Evolutionary conservation across 2,329 filamentous ascomycete species (phyloP), one percentile per base, ranked within the genome.

Genomic region (Passalora sequoiae): DNA sequence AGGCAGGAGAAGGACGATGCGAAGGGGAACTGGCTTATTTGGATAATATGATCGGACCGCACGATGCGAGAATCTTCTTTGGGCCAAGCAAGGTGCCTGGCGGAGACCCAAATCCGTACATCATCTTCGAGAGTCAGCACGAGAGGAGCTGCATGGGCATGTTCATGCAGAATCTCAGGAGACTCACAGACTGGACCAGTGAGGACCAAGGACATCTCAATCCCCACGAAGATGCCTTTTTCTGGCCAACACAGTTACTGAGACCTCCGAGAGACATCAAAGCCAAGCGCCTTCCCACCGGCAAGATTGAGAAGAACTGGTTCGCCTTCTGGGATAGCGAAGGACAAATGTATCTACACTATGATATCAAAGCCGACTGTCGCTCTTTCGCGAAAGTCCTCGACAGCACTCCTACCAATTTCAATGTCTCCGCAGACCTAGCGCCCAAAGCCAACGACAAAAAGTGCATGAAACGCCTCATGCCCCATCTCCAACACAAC

Each of bases 221-320:
- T 16, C 19, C 22, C 6, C 30, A 29, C 9, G 24, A 40, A 7
- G 48, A 57, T 6, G 17, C 33, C 4, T 78, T 76, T 53, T 55
- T 55, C 10, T 37, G 51, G 0, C 67, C 66, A 0, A 75, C 69
- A 1, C 76, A 79, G 48, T 57, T 80, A 2, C 69, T 73, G 31
- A 63, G 75, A 0, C 75, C 74, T 0, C 40, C 51, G 6, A n/a
- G 24, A 9, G 13, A 29, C 8, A 4, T 4, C n/a, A n/a, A n/a
- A 16, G 7, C 12, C 15, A 36, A 36, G 33, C 21, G 37, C 12
- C 2, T 30, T 1, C 68, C 71, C 0, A 72, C 63, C 54, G 55
- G 56, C 3, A 25, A 51, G 0, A 51, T 79, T 13, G 76, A 81
- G 60, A 80, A 80, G 69, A 80, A 81, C 49, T 81, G 71, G 68